Evolutionary conservation across 2,329 filamentous ascomycete species (phyloP).

Genomic region (Cytospora schulzeri): DNA sequence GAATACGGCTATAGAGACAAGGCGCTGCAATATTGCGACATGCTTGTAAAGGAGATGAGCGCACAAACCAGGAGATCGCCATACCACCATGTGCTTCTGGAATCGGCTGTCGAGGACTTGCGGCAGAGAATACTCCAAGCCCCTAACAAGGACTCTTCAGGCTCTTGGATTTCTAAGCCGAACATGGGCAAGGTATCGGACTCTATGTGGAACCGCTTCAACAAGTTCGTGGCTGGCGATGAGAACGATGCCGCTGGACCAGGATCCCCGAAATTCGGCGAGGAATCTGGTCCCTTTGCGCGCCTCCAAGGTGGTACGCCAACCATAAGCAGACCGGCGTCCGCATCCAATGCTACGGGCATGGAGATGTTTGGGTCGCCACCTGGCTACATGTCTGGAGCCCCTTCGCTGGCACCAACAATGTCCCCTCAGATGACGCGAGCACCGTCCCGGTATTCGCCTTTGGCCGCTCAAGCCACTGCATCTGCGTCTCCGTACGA

Average conservation of each 20-base stretch:
- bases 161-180: constrained; percentile 91
- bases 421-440: constrained; percentile 45
- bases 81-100: constrained; percentile 79
- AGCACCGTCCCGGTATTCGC: constrained; percentile 55
- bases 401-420: constrained; percentile 36
- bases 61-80: constrained; percentile 81
- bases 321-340: constrained; percentile 73
- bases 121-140: constrained; percentile 81
- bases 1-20: constrained; percentile 82
- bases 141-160: constrained; percentile 72
- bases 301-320: constrained; percentile 77
- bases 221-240: constrained; percentile 93
- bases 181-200: constrained; percentile 95
- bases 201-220: constrained; percentile 89
- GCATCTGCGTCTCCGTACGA: constrained; percentile 34
- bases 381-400: constrained; percentile 37
- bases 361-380: constrained; percentile 73
- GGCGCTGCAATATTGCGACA: constrained; percentile 89
- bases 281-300: constrained; percentile 78
- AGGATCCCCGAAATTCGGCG: constrained; percentile 57
- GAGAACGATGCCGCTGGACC: constrained; percentile 69
- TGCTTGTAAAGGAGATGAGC: constrained; percentile 73
- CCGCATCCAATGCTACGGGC: constrained; percentile 61
- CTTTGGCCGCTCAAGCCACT: constrained; percentile 38
- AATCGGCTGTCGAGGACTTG: constrained; percentile 79